Evolutionary conservation across 2,329 filamentous ascomycete species (phyloP), one percentile per base, ranked within the genome.

Genomic region (Aschersonia sp.): DNA sequence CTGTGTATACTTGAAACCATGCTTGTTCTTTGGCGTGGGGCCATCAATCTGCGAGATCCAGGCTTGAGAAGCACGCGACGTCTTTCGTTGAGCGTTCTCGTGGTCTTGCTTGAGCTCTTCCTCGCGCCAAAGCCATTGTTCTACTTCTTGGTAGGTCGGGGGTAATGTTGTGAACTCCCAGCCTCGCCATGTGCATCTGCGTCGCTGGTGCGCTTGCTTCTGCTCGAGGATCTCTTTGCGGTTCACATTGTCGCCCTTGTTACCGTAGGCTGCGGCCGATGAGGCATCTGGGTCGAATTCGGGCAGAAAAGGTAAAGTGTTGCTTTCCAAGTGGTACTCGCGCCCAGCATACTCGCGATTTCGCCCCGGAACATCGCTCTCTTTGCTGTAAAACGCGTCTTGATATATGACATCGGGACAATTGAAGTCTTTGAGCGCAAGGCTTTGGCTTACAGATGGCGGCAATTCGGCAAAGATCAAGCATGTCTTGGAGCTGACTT

Each of bases 1-100:
- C 55, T 89, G 88, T 0, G 84, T 88, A 61, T 85, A 94, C 60
- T 89, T 92, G 69, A 89, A 91, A 0, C 84, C 87, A 59, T 91
- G 74, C 51, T 78, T 82, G 56, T 87, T 85, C 59, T 76, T 84
- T 47, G 91, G 89, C 0, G 91, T 96, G 0, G 89, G 81, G 0
- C 85, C 88, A 46, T 94, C 86, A 47, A 97, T 91, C 59, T 97
- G 89, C 1, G 89, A 95, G 5, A 89, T 62, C 55, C 67, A 69
- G 51, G 64, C 66, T 55, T 53, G 58, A 9, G 53, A 55, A 7
- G 53, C 59, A 4, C 50, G 42, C 61, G 59, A 54, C 29, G 40
- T 10, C 35, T 38, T 38, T 53, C 53, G 45, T 48, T 50, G 41
- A 54, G 55, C 31, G 43, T 47, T 31, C 35, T 49, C 50, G 46